Evolutionary conservation across 257 asterid genomes (phyloP).

Genomic region (Przewalskia tangutica): DNA sequence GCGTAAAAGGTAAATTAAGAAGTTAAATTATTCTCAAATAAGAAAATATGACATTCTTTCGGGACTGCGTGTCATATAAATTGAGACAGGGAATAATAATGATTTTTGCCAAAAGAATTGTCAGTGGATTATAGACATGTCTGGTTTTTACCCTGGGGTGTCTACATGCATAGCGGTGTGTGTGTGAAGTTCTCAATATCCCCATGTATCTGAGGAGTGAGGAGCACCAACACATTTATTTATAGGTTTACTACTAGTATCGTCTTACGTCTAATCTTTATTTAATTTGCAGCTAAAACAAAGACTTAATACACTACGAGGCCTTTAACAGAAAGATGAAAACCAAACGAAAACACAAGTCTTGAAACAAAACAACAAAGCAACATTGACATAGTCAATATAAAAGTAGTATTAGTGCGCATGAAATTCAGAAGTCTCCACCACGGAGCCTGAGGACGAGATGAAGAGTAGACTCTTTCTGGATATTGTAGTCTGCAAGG

Average conservation of each 20-base stretch:
- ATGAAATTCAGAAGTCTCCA: background rate
- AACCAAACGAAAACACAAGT: background rate
- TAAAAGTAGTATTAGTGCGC: background rate
- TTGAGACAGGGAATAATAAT: background rate
- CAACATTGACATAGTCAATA: background rate
- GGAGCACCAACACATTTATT: background rate
- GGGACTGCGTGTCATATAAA: no score
- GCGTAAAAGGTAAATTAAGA: no score
- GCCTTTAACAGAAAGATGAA: background rate
- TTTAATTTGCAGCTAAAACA: background rate
- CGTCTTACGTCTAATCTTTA: background rate
- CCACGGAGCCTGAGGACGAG: slow-evolving; percentile 3
- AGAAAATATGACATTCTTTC: no score
- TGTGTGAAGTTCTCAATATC: background rate
- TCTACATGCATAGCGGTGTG: background rate
- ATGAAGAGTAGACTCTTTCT: background rate
- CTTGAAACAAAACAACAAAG: background rate
- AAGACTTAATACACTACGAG: background rate
- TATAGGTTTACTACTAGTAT: background rate
- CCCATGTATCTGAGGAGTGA: background rate
- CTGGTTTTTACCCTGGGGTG: background rate
- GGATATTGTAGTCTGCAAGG: slow-evolving; percentile 1
- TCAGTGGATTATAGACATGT: background rate
- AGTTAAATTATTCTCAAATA: no score
- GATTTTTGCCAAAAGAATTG: background rate